Evolutionary conservation across 1,139 yeast genomes (phyloP), one percentile per base, ranked within the genome.

Genomic region (Tardiomyces depauwii): DNA sequence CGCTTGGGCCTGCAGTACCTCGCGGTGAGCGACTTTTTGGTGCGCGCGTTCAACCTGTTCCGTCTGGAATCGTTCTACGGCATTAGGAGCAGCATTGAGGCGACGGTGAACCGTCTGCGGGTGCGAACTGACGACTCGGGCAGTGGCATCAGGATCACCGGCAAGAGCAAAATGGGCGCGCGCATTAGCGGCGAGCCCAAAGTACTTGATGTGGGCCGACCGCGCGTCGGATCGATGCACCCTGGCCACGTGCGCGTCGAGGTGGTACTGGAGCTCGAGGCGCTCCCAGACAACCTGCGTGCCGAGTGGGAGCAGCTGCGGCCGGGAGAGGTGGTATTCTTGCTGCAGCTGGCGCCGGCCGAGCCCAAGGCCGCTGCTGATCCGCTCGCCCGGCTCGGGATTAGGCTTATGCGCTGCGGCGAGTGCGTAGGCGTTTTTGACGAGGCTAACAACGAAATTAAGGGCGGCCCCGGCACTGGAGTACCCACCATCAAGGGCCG

Each of bases 1-100:
- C 45, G 53, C 21, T 45, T 59, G 27, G 57, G 59, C 9, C 48
- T 59, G 6, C 66, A 62, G 40, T 70, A 58, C 47, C 57, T 72
- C 10, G 61, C 70, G 2, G 40, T 61, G 7, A 50, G 59, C 4
- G 77, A 72, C 49, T 60, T 65, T 18, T 42, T 66, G 2, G 43
- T 56, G 5, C 60, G 73, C 33, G 47, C 55, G 1, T 61, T 60
- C 40, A 47, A 51, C 11, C 44, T 57, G 1, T 45, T 47, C 2
- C 53, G 62, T 14, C 45, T 49, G 2, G 61, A 58, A 19, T 42
- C 54, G 1, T 55, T 58, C 44, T 47, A 45, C 13, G 56, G 53
- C 3, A 52, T 67, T 21, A 44, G 53, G 5, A 39, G 47, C 1
- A 69, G 68, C 42, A 28, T 68, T 5, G 51, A 51, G 27, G 45